Conservation (phyloP, 1,284 basidiomycete species). For the Moesziomyces antarcticus region DNA sequence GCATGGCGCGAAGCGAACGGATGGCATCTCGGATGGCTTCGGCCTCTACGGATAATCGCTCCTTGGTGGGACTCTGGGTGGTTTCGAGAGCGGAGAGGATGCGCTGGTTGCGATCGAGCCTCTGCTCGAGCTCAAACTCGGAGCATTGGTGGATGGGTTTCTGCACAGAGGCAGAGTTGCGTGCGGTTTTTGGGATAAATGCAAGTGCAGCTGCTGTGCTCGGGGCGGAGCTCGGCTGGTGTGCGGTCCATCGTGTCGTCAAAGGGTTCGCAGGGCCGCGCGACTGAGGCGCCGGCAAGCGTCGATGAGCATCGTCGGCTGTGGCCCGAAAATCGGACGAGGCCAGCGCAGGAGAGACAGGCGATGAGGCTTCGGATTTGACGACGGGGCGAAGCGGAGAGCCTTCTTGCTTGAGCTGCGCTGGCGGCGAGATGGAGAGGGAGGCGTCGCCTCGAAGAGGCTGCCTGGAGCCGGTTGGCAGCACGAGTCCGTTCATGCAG, state of each 20-base stretch:
- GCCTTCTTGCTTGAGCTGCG: constrained; percentile 21
- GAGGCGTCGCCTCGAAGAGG: constrained; percentile 37
- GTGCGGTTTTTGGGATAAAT: constrained; percentile 38
- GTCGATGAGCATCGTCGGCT: constrained; percentile 1
- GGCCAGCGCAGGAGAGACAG: constrained; percentile 4
- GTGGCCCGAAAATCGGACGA: constrained; percentile 3
- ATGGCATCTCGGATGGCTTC: constrained; percentile 38
- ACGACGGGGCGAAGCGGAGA: constrained; percentile 10
- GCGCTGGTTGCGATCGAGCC: constrained; percentile 46
- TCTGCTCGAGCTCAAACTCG: constrained; percentile 50
- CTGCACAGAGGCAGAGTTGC: constrained; percentile 35
- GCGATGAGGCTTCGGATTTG: constrained; percentile 19
- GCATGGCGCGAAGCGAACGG: constrained; percentile 30
- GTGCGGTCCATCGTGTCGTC: constrained; percentile 5
- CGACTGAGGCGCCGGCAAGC: constrained; percentile 7
- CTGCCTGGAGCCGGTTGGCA: constrained; percentile 44
- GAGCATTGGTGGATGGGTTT: constrained; percentile 43
- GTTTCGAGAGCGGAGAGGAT: constrained; percentile 34
- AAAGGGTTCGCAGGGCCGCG: constrained; percentile 1
- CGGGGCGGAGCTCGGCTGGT: constrained; percentile 2
- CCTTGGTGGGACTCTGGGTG: constrained; percentile 21
- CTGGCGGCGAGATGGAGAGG: constrained; percentile 21
- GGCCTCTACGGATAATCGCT: constrained; percentile 30
- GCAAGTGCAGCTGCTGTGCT: constrained; percentile 33
- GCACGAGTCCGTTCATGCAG: constrained; percentile 48